Percentiles rank a stretch among this genome's conserved stretches.
These are phyloP conservation scores for Creolimax fragrantissima DNA, from an alignment of 78 protist species.

Conservation along the genomic window DNA sequence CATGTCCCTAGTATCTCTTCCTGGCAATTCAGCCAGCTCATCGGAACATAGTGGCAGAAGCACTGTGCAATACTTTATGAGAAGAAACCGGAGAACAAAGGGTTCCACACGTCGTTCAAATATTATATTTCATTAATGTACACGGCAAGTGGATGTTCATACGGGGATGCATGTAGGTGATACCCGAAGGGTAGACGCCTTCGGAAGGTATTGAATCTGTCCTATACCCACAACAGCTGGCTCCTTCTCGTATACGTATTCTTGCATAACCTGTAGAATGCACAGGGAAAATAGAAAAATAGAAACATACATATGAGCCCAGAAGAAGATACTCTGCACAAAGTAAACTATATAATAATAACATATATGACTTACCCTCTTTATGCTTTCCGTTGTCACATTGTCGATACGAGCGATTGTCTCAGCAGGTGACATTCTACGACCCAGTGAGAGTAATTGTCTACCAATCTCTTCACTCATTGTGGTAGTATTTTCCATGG, in stretches of 20 bases:
- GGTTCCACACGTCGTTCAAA: too few relatives aligned
- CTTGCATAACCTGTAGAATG: neutral
- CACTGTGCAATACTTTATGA: too few relatives aligned
- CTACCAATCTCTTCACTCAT: slow-evolving; percentile 81
- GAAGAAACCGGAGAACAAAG: too few relatives aligned
- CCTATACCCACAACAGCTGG: slow-evolving; percentile 10
- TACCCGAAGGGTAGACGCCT: neutral
- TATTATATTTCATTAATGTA: too few relatives aligned
- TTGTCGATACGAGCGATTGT: slow-evolving; percentile 55
- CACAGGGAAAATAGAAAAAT: neutral
- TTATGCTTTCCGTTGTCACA: neutral
- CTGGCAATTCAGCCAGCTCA: too few relatives aligned
- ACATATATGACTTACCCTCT: neutral
- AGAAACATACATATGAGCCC: neutral
- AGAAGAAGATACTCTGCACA: neutral
- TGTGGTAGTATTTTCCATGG: slow-evolving; percentile 58
- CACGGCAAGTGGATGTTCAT: too few relatives aligned
- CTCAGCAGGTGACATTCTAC: slow-evolving; percentile 62
- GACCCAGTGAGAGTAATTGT: slow-evolving; percentile 75
- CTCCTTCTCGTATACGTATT: neutral
- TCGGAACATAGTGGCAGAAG: too few relatives aligned
- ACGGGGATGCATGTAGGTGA: neutral
- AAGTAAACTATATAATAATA: neutral
- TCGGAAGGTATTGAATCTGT: neutral
- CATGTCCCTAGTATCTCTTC: too few relatives aligned